Base-by-base conservation (phyloP, 2,329 filamentous ascomycete genomes). In the Aspergillus pseudoglaucus region DNA sequence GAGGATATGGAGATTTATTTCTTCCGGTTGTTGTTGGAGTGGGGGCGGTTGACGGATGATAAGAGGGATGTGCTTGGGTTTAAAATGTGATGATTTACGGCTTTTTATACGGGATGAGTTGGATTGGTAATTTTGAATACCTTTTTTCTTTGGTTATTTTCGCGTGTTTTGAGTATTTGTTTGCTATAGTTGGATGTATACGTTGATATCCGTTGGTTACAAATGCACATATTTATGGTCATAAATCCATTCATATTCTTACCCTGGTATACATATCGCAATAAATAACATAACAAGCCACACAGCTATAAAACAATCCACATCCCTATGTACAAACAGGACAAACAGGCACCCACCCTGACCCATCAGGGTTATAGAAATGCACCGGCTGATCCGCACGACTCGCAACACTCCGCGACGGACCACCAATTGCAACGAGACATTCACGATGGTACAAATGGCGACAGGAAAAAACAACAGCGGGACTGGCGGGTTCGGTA, bases 1-100 rank as follows among this genome's bases (percentile, higher is more conserved):
- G 84, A 85, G 63, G 88, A 93, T 59, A 87, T 86, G 80, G 85
- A 90, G 65, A 78, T 89, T 8, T 93, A 93, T 60, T 75, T 91
- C 59, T 93, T 90, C 61, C 73, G 88, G 42, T 63, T 93, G 50
- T 67, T 93, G 57, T 68, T 93, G 17, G 88, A 93, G 70, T 93
- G 87, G 84, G 86, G 78, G 2, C 70, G 86, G 52, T 60, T 90
- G 40, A 77, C 84, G 18, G 79, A 86, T 65, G 84, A 89, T 58
- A 60, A 59, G 47, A 69, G 77, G 56, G 76, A 78, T 57, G 61
- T 68, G 42, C 59, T 80, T 41, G 73, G 71, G 8, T 75, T 68
- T 56, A 60, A 51, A 46, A 43, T 51, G 20, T 49, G 44, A 22
- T 35, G 4, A 17, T 14, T 46, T 12, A 42, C 41, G 35, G 38